Conservation (phyloP, 208 protist genomes). For the Acanthamoeba castellanii region DNA sequence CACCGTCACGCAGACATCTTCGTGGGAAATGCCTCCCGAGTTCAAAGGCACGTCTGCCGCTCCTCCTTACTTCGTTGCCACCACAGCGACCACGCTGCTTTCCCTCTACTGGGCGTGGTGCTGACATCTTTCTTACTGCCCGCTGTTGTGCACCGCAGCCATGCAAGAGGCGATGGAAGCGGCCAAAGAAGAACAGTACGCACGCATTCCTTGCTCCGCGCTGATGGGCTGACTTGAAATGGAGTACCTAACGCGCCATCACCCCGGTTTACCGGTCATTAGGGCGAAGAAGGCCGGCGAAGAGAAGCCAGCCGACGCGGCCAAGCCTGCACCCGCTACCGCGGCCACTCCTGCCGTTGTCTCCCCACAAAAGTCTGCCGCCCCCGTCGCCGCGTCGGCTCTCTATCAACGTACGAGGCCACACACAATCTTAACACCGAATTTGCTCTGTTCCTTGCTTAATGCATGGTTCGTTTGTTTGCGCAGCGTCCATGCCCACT, state of each 20-base stretch:
- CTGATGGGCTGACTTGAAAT: not conserved
- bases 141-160: not conserved
- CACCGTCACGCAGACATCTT: conserved; percentile 55
- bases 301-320: not conserved
- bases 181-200: not conserved
- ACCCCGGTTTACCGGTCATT: not conserved
- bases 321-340: not conserved
- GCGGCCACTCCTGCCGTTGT: not conserved
- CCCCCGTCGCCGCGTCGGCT: not conserved
- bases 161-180: not conserved
- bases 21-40: conserved; percentile 77
- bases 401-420: not conserved
- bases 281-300: not conserved
- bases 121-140: too few relatives aligned
- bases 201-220: too few relatives aligned
- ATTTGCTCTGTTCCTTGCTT: too few relatives aligned
- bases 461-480: not conserved
- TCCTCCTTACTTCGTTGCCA: not conserved
- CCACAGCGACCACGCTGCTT: too few relatives aligned
- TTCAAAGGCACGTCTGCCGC: not conserved
- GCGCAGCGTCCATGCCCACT: not conserved
- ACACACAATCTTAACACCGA: not conserved
- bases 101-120: too few relatives aligned
- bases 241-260: not conserved
- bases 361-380: not conserved